phyloP scores from a whole-genome alignment of 2,329 filamentous ascomycete genomes.

The Aspergillus quadrilineatus region DNA sequence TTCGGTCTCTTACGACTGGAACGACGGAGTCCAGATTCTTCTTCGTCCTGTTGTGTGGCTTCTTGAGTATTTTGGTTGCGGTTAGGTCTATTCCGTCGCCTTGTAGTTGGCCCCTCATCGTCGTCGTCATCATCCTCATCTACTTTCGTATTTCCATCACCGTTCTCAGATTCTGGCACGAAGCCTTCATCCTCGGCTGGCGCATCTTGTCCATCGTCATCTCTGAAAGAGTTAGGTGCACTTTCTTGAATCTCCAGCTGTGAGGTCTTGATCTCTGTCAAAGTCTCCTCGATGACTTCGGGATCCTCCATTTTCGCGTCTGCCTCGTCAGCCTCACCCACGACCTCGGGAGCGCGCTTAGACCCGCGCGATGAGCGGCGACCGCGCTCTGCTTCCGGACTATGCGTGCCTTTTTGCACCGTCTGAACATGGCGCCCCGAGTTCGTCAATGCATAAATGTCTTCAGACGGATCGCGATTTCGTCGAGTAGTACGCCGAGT shows the following conservation, averaged over 20 bases:
- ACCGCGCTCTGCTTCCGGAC: slow-evolving; percentile 43
- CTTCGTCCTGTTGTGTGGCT: slow-evolving; percentile 23
- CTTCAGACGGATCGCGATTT: slow-evolving; percentile 57
- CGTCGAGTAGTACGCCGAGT: slow-evolving; percentile 58
- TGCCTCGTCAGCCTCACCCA: slow-evolving; percentile 18
- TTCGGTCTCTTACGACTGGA: slow-evolving; percentile 42
- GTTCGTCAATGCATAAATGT: slow-evolving; percentile 58
- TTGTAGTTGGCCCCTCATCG: slow-evolving; percentile 54
- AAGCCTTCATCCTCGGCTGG: slow-evolving; percentile 37
- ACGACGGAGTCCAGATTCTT: slow-evolving; percentile 33
- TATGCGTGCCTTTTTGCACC: slow-evolving; percentile 55
- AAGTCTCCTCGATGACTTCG: slow-evolving; percentile 51
- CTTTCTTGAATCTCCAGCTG: slow-evolving; percentile 46
- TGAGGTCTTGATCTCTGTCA: slow-evolving; percentile 38
- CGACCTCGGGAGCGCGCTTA: slow-evolving; percentile 40
- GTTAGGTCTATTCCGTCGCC: slow-evolving; percentile 41
- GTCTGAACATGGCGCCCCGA: slow-evolving; percentile 59
- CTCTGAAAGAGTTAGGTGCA: slow-evolving; percentile 35
- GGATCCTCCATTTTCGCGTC: slow-evolving; percentile 37
- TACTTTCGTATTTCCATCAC: slow-evolving; percentile 26
- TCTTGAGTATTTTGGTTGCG: slow-evolving; percentile 27
- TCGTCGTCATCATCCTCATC: slow-evolving; percentile 48
- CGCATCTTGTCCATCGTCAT: slow-evolving; percentile 25
- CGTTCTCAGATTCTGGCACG: slow-evolving; percentile 45
- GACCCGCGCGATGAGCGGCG: slow-evolving; percentile 35